These are phyloP conservation scores for Phoma sp. DNA, from an alignment of 2,329 filamentous ascomycete genomes.

Conservation along the genomic window DNA sequence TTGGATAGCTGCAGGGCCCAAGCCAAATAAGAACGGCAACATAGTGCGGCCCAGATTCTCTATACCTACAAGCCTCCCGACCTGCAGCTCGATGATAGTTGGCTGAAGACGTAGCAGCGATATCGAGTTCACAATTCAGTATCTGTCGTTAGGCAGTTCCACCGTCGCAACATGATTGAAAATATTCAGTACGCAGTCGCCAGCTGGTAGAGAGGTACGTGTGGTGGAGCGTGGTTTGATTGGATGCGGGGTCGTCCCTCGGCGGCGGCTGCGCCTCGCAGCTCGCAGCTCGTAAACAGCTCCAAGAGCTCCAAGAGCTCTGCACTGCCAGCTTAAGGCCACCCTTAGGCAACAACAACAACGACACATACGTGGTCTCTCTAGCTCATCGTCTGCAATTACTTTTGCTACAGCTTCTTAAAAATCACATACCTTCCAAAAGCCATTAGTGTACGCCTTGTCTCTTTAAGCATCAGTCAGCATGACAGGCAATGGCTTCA, in stretches of 20 bases:
- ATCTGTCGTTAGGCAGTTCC: no score
- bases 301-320: constrained; percentile 5
- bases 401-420: background rate
- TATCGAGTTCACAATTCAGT: no score
- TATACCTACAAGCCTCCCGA: no score
- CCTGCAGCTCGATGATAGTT: no score
- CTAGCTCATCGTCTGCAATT: background rate
- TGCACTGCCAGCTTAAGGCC: constrained; percentile 15
- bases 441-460: background rate
- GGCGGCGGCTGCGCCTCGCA: constrained; percentile 14
- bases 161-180: no score
- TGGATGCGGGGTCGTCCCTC: constrained; percentile 11
- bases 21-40: no score
- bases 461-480: background rate
- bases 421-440: background rate
- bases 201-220: background rate
- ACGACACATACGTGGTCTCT: background rate
- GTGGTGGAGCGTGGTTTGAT: constrained; percentile 1
- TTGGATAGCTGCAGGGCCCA: no score
- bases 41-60: no score
- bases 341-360: constrained; percentile 12
- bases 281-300: constrained; percentile 12
- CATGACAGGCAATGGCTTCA: constrained; percentile 39
- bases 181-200: no score
- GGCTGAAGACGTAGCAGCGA: no score